A percentile compares a stretch with the other conserved stretches of the same genome.
These are phyloP conservation scores for Phaffia tasmanica DNA, from an alignment of 768 basidiomycete genomes.

Conservation along the genomic window DNA sequence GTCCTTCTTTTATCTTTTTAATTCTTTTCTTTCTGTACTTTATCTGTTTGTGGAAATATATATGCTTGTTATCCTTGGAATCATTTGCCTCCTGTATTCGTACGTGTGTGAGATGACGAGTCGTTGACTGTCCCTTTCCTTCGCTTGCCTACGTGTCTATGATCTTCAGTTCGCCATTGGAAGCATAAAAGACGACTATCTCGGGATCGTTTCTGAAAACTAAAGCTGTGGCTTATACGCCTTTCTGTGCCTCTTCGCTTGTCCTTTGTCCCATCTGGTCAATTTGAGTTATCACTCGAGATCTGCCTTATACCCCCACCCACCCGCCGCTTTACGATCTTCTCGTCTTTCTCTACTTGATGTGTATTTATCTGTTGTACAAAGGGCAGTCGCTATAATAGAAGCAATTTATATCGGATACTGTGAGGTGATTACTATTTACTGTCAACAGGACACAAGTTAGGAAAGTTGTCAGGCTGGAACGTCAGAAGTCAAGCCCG, in stretches of 20 bases:
- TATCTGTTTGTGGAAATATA: not conserved
- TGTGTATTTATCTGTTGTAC: conserved; percentile 55
- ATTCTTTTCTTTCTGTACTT: conserved; percentile 10
- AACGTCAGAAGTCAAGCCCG: conserved; percentile 38
- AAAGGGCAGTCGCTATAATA: conserved; percentile 59
- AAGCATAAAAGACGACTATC: conserved; percentile 94
- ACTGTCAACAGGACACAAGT: no score
- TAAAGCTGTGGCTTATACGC: no score
- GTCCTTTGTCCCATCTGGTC: no score
- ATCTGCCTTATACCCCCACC: no score
- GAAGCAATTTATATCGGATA: conserved; percentile 51
- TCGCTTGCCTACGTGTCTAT: not conserved
- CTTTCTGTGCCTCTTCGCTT: no score
- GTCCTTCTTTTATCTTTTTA: conserved; percentile 34
- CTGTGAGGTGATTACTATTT: no score
- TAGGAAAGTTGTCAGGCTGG: conserved; percentile 64
- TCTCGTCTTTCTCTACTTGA: conserved; percentile 42
- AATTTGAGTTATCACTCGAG: no score
- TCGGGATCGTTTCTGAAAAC: conserved; percentile 58
- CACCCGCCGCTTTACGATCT: no score
- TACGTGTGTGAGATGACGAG: no score
- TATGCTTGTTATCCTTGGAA: not conserved
- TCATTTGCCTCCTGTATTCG: not conserved
- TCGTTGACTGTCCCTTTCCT: no score
- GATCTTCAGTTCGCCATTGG: conserved; percentile 77